Base-by-base conservation (phyloP, 2,329 filamentous ascomycete species). In the Emydomyces testavorans region DNA sequence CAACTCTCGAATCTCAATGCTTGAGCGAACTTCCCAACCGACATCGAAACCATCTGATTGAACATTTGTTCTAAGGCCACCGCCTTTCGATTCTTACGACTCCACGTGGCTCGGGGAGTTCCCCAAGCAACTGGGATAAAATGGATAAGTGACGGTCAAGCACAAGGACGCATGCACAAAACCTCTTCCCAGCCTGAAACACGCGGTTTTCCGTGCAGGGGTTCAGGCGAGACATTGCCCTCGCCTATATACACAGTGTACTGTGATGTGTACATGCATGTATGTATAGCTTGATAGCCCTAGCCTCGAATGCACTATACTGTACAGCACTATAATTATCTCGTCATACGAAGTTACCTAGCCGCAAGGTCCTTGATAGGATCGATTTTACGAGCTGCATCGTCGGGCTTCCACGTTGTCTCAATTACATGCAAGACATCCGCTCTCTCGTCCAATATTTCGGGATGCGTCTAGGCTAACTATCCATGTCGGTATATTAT, bases 391-490 rank as follows among this genome's bases (percentile, higher is more conserved):
- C 16, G 13, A 15, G 10, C 29, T 6, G 16, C 28, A 34, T 34
- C 40, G 40, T 11, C 24, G 40, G 40, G 40, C 40, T 43, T 43
- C 40, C 40, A 43, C 40, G 40, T 43, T 43, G 40, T 43, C 29
- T 24, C 24, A 40, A 24, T 24, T 15, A 21, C 39, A 35, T 43
- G 40, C 29, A 35, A 24, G 26, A 43, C 40, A 43, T 42, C 26
- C 39, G 10, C 18, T 29, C 18, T 24, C 11, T 6, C n/a, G 13
- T 10, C 40, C 29, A 35, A 34, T 20, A 35, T 15, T 34, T 43
- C 29, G 40, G 39, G 39, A 20, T 31, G 26, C 15, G 39, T 29
- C n/a, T 21, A 4, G 15, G 18, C 39, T 15, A 26, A 6, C 20
- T 16, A 34, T 20, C 40, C 40, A 43, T 43, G 40, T 43, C 40